phyloP scores from a whole-genome alignment of 345 rosid species.

The Lepidium sativum region DNA sequence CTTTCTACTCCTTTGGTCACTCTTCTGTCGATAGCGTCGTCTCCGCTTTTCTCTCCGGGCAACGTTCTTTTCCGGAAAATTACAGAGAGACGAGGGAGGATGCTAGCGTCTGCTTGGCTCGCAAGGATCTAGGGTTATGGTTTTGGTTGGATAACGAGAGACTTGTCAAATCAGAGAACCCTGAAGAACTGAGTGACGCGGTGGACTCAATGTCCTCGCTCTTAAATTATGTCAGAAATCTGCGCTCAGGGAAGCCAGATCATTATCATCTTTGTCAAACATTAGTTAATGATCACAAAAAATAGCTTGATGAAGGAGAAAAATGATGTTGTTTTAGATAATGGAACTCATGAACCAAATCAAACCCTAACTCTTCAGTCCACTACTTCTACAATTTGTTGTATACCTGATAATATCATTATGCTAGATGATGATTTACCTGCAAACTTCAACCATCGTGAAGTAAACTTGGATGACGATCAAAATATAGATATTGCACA shows the following conservation, averaged over 20 bases:
- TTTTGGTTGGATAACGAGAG: background rate
- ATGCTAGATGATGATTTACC: background rate
- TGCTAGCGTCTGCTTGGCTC: background rate
- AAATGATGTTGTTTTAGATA: background rate
- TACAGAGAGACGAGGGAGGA: background rate
- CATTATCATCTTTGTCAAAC: background rate
- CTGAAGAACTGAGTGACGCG: background rate
- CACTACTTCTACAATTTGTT: background rate
- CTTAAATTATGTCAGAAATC: background rate
- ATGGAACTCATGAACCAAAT: background rate
- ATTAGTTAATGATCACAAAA: background rate
- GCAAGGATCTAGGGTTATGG: conserved; percentile 1
- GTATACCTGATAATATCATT: background rate
- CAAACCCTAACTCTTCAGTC: background rate
- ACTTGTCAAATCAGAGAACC: background rate
- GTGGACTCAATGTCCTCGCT: background rate
- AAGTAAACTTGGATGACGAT: background rate
- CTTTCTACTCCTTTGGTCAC: background rate
- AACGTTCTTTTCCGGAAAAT: background rate
- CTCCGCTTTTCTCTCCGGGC: background rate
- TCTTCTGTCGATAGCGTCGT: background rate
- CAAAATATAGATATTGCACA: background rate
- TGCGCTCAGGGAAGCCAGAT: background rate
- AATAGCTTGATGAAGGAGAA: background rate
- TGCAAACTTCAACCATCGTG: background rate